Conservation (phyloP, 345 rosid species). For the Moricandia arvensis region DNA sequence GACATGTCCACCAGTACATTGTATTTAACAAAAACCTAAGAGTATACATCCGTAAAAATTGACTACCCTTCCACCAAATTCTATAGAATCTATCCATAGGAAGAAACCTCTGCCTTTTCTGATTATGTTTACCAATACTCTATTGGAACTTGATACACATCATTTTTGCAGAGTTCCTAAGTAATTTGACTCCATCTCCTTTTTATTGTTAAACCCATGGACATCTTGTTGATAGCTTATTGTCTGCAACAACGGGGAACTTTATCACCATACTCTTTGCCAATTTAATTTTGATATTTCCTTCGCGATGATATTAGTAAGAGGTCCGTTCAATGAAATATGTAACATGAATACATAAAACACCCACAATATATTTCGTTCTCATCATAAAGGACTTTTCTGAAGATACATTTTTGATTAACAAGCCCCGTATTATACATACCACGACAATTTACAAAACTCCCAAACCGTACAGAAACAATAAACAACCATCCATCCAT, state of each 20-base stretch:
- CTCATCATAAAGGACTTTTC: neutral
- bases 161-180: no score
- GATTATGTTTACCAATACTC: no score
- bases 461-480: neutral
- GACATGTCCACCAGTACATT: neutral
- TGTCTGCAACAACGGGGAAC: neutral
- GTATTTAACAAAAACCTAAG: neutral
- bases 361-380: neutral
- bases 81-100: neutral
- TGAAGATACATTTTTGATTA: neutral
- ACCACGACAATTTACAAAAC: neutral
- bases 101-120: no score
- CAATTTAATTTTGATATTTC: neutral
- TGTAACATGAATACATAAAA: neutral
- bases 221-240: neutral
- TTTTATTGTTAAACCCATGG: no score
- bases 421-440: neutral
- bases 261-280: neutral
- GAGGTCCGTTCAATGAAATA: neutral
- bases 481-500: neutral
- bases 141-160: no score
- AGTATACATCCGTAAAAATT: neutral
- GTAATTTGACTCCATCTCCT: no score
- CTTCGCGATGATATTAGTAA: no score
- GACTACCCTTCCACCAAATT: neutral